Conservation (phyloP, 176 grass and related monocot species). For the Saccharum spontaneum region DNA sequence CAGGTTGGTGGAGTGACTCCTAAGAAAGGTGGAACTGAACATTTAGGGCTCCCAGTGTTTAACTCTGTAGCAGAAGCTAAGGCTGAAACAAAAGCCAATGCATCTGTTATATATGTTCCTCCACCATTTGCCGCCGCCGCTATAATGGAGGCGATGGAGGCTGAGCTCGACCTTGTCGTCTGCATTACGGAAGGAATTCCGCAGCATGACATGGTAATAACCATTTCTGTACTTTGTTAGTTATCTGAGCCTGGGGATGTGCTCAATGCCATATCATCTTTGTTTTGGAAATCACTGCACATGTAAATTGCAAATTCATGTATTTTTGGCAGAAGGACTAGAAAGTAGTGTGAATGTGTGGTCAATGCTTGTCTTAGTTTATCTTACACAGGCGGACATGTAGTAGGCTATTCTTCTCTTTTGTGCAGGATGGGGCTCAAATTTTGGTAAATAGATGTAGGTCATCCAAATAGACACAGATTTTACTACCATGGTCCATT, state of each 20-base stretch:
- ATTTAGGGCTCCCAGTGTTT: constrained; percentile 91
- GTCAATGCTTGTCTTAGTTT: not conserved
- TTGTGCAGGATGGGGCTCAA: not conserved
- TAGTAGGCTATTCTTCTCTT: not conserved
- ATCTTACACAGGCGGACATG: not conserved
- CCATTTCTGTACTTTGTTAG: not conserved
- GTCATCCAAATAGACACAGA: not conserved
- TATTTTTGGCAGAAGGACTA: not conserved
- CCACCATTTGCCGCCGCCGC: constrained; percentile 96
- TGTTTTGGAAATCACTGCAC: not conserved
- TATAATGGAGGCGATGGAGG: constrained; percentile 96
- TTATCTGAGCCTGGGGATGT: constrained; percentile 3
- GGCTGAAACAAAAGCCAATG: constrained; percentile 97
- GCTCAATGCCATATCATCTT: not conserved
- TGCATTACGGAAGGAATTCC: constrained; percentile 99
- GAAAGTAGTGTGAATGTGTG: not conserved
- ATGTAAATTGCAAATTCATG: not conserved
- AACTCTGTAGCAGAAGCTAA: constrained; percentile 93
- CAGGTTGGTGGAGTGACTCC: constrained; percentile 97
- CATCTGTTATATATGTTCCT: constrained; percentile 98
- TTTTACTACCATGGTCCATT: not conserved
- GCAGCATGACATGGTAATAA: constrained; percentile 95
- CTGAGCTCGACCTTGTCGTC: constrained; percentile 89
- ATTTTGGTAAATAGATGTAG: not conserved
- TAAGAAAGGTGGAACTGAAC: constrained; percentile 98